These are phyloP conservation scores for Botrytis paeoniae DNA, from an alignment of 2,329 filamentous ascomycete species.

Conservation along the genomic window DNA sequence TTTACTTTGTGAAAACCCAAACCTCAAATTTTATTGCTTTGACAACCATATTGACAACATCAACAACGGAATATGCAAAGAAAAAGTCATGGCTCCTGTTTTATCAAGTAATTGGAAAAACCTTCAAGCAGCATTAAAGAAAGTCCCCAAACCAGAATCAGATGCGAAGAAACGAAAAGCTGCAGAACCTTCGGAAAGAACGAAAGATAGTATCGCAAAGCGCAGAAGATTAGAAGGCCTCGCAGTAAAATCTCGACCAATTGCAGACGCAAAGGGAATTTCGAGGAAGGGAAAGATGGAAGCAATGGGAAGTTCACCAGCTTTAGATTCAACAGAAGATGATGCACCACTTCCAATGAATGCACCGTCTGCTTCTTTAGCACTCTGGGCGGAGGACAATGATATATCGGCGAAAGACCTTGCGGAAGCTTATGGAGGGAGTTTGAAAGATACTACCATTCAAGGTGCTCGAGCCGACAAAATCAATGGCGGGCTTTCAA, in stretches of 20 bases:
- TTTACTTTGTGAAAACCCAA: not conserved
- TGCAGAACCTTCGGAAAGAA: conserved; percentile 33
- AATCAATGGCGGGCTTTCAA: conserved; percentile 62
- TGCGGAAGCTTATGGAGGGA: conserved; percentile 59
- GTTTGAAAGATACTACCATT: conserved; percentile 49
- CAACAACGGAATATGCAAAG: not conserved
- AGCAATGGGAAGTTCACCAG: conserved; percentile 49
- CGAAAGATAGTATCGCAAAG: conserved; percentile 37
- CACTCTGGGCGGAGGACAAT: conserved; percentile 60
- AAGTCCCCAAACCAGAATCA: conserved; percentile 40
- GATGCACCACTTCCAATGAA: conserved; percentile 32
- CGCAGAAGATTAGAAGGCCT: conserved; percentile 36
- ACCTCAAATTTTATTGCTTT: not conserved
- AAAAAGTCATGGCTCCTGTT: conserved; percentile 34
- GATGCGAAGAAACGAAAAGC: conserved; percentile 35
- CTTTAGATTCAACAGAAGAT: conserved; percentile 36
- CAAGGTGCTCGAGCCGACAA: conserved; percentile 46
- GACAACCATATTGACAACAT: conserved; percentile 12
- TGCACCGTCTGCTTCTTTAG: conserved; percentile 52
- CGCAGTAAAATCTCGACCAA: conserved; percentile 16
- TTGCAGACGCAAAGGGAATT: conserved; percentile 11
- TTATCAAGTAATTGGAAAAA: conserved; percentile 76
- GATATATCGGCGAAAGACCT: conserved; percentile 59
- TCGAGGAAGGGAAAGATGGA: conserved; percentile 49
- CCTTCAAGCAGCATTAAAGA: conserved; percentile 59